phyloP scores from a whole-genome alignment of 257 asterid genomes.

The Datura wrightii region DNA sequence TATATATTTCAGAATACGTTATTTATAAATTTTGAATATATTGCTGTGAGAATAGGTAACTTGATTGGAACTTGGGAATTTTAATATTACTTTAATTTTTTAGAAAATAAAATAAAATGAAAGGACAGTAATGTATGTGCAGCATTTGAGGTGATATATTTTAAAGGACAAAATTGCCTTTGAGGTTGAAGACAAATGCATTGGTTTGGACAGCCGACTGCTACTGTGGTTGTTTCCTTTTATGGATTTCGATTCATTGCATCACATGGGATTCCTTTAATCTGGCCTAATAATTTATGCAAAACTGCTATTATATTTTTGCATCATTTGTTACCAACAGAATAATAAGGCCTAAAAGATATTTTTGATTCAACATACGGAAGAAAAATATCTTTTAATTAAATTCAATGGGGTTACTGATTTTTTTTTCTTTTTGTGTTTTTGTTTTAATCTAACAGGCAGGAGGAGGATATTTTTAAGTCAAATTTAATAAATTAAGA shows the following conservation, averaged over 20 bases:
- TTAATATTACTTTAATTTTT: too few relatives aligned
- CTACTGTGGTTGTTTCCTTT: background rate
- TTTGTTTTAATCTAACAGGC: too few relatives aligned
- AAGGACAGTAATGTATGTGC: background rate
- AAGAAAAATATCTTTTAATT: too few relatives aligned
- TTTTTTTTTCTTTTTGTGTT: too few relatives aligned
- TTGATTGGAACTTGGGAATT: too few relatives aligned
- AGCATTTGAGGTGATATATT: background rate
- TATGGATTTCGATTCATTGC: background rate
- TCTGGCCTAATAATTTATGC: background rate
- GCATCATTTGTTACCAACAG: background rate
- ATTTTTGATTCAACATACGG: too few relatives aligned
- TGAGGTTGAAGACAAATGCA: background rate
- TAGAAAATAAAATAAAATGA: too few relatives aligned
- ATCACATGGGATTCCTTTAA: slow-evolving; percentile 6
- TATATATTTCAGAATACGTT: background rate
- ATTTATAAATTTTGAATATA: background rate
- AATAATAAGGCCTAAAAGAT: too few relatives aligned
- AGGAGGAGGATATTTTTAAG: too few relatives aligned
- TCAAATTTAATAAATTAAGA: too few relatives aligned
- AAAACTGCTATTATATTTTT: background rate
- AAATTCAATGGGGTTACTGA: too few relatives aligned
- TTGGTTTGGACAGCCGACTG: background rate
- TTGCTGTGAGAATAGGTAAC: too few relatives aligned
- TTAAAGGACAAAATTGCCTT: background rate